Conservation (phyloP, 805 yeast species). For the Monosporozyma servazzii region DNA sequence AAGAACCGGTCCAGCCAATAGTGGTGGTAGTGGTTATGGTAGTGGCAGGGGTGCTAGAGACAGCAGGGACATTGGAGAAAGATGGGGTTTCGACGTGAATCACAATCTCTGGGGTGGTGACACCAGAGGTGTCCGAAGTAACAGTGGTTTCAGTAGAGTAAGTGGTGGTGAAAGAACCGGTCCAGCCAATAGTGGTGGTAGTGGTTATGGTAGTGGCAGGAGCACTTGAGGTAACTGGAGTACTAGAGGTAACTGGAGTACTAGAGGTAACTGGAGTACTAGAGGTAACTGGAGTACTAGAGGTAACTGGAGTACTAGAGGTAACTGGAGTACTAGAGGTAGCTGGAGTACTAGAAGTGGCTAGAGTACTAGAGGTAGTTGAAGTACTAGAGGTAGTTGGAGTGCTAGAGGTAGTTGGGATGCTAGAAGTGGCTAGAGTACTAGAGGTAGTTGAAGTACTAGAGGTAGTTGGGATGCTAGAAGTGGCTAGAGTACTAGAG, state of each 20-base stretch:
- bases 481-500: neutral
- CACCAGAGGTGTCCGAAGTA: conserved; percentile 6
- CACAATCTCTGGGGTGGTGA: conserved; percentile 10
- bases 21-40: conserved; percentile 4
- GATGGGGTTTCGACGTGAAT: conserved; percentile 12
- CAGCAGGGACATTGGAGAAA: neutral
- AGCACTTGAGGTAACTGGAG: conserved; percentile 1
- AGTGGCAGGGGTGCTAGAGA: neutral
- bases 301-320: too few species aligned
- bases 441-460: conserved; percentile 5
- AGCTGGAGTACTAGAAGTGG: neutral
- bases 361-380: neutral
- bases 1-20: conserved; percentile 13
- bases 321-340: too few species aligned
- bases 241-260: too few species aligned
- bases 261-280: too few species aligned
- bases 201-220: conserved; percentile 4
- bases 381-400: conserved; percentile 1
- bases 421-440: conserved; percentile 1
- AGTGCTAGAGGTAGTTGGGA: neutral
- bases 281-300: too few species aligned
- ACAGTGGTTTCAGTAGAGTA: conserved; percentile 12
- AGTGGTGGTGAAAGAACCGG: conserved; percentile 10
- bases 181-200: conserved; percentile 13
- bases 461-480: conserved; percentile 7